Percentiles rank a stretch among this genome's conserved stretches.
These are phyloP conservation scores for Nosema bombycis DNA, from an alignment of 371 early-diverging fungal species.

Conservation along the genomic window DNA sequence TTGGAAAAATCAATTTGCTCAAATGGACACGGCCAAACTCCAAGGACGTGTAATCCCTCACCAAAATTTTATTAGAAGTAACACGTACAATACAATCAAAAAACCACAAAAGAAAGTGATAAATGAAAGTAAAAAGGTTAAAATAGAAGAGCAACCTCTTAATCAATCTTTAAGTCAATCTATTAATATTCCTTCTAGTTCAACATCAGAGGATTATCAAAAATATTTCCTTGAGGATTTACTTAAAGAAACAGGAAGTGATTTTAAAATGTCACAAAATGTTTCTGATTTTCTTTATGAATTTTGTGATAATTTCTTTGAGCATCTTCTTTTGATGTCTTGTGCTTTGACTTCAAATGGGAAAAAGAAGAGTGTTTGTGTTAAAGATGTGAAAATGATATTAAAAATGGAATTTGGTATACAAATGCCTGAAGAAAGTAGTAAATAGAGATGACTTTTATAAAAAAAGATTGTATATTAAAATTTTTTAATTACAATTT, in stretches of 20 bases:
- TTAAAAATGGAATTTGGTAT: conserved; percentile 37
- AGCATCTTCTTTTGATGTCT: conserved; percentile 15
- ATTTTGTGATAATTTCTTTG: conserved; percentile 36
- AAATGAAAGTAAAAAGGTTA: too few species aligned
- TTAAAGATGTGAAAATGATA: conserved; percentile 32
- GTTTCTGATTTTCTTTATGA: conserved; percentile 20
- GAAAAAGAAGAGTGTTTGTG: conserved; percentile 37
- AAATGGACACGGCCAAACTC: neutral
- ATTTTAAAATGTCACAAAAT: neutral
- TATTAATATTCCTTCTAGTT: neutral
- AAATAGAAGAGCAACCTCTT: too few species aligned
- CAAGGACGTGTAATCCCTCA: neutral
- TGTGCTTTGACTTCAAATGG: conserved; percentile 2
- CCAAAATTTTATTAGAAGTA: neutral
- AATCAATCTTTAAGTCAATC: too few species aligned
- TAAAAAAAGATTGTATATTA: neutral
- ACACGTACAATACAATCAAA: neutral
- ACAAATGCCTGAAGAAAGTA: conserved; percentile 8
- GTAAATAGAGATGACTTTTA: neutral
- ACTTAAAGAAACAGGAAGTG: neutral
- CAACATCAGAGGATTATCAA: neutral
- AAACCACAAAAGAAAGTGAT: too few species aligned
- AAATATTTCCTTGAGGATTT: conserved; percentile 1
- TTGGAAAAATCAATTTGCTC: neutral
- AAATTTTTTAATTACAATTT: neutral